Percentiles rank a stretch among this genome's conserved stretches.
These are phyloP conservation scores for Aegle marmelos DNA, from an alignment of 345 rosid genomes.

Conservation along the genomic window DNA sequence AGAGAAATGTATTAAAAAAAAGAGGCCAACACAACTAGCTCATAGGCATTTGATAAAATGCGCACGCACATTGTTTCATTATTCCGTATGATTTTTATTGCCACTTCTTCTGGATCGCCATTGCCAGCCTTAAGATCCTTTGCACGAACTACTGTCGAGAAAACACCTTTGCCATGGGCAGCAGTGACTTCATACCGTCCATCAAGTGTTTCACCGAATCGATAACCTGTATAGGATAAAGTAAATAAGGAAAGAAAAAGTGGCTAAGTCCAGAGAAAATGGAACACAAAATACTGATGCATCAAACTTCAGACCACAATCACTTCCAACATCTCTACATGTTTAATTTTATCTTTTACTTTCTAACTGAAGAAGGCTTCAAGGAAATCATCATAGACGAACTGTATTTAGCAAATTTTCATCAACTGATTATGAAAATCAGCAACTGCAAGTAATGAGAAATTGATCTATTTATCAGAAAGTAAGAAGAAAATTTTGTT, in stretches of 20 bases:
- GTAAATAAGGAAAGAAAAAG: not conserved
- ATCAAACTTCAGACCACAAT: not conserved
- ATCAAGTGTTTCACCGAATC: constrained; percentile 93
- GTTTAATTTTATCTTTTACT: not conserved
- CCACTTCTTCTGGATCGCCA: constrained; percentile 82
- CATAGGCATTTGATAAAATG: not conserved
- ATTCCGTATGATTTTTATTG: constrained; percentile 90
- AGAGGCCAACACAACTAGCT: not conserved
- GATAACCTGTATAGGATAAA: constrained; percentile 56
- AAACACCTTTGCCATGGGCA: constrained; percentile 98
- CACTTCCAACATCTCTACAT: not conserved
- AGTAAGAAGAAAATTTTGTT: not conserved
- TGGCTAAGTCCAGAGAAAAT: not conserved
- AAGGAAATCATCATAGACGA: not conserved
- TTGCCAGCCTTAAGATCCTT: constrained; percentile 74
- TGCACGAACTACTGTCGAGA: constrained; percentile 93
- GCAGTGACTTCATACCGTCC: constrained; percentile 93
- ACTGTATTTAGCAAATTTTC: not conserved
- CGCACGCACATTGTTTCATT: constrained; percentile 84
- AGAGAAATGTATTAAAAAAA: constrained; percentile 1
- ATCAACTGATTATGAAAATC: not conserved
- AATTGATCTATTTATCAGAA: not conserved
- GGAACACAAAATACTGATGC: not conserved
- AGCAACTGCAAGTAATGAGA: not conserved
- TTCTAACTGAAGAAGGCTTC: not conserved